Conservation (phyloP, 139 green algal genomes). For the Chlamydomonas sp. region DNA sequence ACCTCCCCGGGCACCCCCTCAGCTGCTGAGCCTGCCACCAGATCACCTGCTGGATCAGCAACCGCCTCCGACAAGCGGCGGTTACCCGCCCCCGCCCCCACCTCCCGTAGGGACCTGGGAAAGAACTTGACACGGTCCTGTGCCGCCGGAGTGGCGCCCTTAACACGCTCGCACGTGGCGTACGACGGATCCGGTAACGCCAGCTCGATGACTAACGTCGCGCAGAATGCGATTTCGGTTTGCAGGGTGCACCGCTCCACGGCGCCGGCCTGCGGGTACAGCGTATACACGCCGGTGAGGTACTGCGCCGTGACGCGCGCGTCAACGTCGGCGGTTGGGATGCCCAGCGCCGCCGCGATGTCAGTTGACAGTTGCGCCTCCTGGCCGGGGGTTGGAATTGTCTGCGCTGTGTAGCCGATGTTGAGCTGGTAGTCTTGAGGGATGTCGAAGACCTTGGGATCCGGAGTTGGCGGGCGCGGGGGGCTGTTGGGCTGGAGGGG, state of each 20-base stretch:
- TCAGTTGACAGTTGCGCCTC: background rate
- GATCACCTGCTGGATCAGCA: too few relatives aligned
- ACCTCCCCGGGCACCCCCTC: too few relatives aligned
- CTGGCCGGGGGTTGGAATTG: background rate
- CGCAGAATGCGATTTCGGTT: background rate
- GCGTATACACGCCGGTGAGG: slow-evolving; percentile 22
- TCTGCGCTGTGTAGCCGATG: slow-evolving; percentile 2
- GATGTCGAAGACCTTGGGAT: background rate
- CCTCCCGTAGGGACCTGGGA: too few relatives aligned
- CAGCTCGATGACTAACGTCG: too few relatives aligned
- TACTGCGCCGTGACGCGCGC: background rate
- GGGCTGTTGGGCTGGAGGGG: background rate
- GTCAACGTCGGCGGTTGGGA: background rate
- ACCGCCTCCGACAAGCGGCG: too few relatives aligned
- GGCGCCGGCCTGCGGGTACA: background rate
- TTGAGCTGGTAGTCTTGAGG: background rate
- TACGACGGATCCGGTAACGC: too few relatives aligned
- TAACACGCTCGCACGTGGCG: too few relatives aligned
- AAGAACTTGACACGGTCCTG: too few relatives aligned
- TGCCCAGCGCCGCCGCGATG: background rate
- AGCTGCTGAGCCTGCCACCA: too few relatives aligned
- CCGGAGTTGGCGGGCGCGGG: background rate
- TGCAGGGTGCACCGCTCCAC: background rate
- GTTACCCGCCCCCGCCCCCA: too few relatives aligned
- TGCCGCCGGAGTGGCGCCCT: too few relatives aligned